phyloP scores from a whole-genome alignment of 2,329 filamentous ascomycete genomes.

The Xylaria sp. region DNA sequence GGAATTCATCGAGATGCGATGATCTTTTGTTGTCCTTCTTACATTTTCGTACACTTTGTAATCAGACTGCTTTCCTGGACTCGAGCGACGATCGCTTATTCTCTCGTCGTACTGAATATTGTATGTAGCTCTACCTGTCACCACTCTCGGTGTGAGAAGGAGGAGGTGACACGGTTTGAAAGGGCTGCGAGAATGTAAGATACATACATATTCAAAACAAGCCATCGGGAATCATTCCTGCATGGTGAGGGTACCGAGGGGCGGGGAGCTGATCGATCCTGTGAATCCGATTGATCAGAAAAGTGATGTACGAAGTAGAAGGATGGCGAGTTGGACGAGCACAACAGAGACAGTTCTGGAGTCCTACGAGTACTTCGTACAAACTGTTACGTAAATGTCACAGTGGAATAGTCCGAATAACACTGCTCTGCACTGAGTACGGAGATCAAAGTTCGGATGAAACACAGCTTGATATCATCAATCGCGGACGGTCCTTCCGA shows the following conservation, averaged over 20 bases:
- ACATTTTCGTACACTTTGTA: not conserved
- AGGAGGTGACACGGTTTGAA: not conserved
- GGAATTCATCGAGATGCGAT: not conserved
- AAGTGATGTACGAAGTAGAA: not conserved
- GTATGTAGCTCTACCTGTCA: not conserved
- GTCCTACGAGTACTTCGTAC: not conserved
- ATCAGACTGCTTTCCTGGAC: not conserved
- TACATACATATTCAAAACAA: not conserved
- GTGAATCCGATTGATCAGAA: not conserved
- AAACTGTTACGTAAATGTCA: not conserved
- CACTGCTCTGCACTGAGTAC: too few species aligned
- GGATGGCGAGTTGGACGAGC: not conserved
- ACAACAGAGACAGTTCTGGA: not conserved
- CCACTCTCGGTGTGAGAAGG: not conserved
- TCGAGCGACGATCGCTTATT: slow-evolving; percentile 3
- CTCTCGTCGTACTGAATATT: slow-evolving; percentile 34
- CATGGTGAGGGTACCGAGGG: not conserved
- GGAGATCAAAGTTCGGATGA: too few species aligned
- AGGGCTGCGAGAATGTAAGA: not conserved
- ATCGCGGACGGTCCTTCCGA: too few species aligned
- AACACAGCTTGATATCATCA: too few species aligned
- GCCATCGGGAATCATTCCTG: not conserved
- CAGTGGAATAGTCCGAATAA: too few species aligned
- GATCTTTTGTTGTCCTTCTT: not conserved
- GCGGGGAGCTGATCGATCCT: not conserved